Conservation (phyloP, 495 filamentous ascomycete species). For the Cairneyella variabilis region DNA sequence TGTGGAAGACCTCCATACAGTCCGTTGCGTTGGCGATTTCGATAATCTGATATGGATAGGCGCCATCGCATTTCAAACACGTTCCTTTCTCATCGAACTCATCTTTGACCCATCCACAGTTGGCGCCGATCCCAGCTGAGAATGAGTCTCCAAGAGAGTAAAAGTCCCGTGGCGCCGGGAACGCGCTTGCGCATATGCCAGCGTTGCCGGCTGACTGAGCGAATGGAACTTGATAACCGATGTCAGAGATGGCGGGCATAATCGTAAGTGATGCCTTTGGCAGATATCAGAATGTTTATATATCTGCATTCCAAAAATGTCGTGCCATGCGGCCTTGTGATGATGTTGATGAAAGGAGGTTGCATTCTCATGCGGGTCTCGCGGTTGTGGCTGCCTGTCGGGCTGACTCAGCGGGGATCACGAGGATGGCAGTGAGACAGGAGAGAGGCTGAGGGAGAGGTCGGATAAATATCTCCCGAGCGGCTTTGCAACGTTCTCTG, state of each 20-base stretch:
- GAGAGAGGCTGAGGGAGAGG: no score
- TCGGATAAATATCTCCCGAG: no score
- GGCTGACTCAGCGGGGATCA: no score
- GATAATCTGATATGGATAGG: constrained; percentile 36
- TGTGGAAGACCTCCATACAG: constrained; percentile 7
- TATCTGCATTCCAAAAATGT: no score
- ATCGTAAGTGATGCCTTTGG: no score
- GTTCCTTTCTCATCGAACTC: constrained; percentile 17
- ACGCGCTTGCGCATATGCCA: not conserved
- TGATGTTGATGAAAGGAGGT: no score
- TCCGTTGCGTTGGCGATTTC: constrained; percentile 7
- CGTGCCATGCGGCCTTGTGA: no score
- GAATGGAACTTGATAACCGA: not conserved
- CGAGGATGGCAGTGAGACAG: no score
- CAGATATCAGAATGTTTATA: no score
- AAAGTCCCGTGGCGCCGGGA: constrained; percentile 24
- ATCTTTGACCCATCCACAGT: constrained; percentile 32
- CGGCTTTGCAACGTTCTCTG: no score
- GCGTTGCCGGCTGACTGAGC: not conserved
- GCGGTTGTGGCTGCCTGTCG: no score
- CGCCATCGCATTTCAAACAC: constrained; percentile 35
- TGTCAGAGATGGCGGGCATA: not conserved
- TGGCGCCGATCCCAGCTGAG: constrained; percentile 43
- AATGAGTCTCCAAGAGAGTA: constrained; percentile 46
- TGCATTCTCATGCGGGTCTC: no score